Percentiles rank a stretch among this genome's conserved stretches.
These are phyloP conservation scores for Aspergillus brunneoviolaceus DNA, from an alignment of 2,329 filamentous ascomycete genomes.

Conservation along the genomic window DNA sequence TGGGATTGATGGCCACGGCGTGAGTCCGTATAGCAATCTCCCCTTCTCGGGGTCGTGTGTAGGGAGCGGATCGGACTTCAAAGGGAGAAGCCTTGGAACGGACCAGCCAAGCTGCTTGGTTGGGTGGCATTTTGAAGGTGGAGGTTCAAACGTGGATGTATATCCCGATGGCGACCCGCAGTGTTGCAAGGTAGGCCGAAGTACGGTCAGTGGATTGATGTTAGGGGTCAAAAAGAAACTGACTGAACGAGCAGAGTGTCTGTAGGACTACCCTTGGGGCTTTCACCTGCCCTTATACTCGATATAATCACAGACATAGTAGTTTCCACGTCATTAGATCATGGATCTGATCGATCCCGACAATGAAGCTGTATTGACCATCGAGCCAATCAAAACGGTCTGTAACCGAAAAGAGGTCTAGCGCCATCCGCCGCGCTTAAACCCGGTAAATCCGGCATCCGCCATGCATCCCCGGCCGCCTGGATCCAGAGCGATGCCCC, in stretches of 20 bases:
- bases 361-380: not conserved
- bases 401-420: not conserved
- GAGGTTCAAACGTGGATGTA: no score
- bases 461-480: not conserved
- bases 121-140: not conserved
- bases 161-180: no score
- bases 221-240: not conserved
- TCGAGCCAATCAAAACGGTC: not conserved
- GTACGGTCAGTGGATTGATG: no score
- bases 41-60: slow-evolving; percentile 32
- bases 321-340: not conserved
- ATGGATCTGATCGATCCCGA: no score
- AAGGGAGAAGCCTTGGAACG: slow-evolving; percentile 18
- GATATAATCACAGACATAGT: not conserved
- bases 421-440: not conserved
- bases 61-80: slow-evolving; percentile 39
- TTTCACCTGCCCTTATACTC: not conserved
- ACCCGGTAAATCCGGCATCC: not conserved
- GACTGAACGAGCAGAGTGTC: no score
- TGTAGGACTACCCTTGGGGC: no score
- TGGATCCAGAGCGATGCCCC: not conserved
- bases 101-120: slow-evolving; percentile 16
- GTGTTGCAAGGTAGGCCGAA: no score
- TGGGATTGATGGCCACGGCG: slow-evolving; percentile 45
- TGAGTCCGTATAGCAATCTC: slow-evolving; percentile 42